phyloP scores from a whole-genome alignment of 2,329 filamentous ascomycete genomes.

The Bipolaris sorokiniana region DNA sequence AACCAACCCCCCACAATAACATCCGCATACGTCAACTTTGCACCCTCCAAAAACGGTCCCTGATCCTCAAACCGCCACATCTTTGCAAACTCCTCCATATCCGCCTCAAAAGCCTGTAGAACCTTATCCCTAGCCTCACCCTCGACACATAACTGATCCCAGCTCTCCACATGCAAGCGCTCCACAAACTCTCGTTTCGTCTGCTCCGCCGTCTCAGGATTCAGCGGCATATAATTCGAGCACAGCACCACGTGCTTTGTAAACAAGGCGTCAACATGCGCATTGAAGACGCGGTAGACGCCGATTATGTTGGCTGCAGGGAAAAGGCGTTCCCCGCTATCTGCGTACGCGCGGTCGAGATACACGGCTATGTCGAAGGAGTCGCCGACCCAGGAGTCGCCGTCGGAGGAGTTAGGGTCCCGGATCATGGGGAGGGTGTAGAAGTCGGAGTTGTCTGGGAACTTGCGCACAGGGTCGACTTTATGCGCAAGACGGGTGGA shows the following conservation, averaged over 20 bases:
- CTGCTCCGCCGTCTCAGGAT: slow-evolving; percentile 55
- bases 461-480: slow-evolving; percentile 59
- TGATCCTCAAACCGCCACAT: slow-evolving; percentile 48
- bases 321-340: slow-evolving; percentile 56
- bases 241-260: slow-evolving; percentile 53
- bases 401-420: slow-evolving; percentile 57
- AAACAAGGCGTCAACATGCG: slow-evolving; percentile 61
- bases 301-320: slow-evolving; percentile 41
- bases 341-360: slow-evolving; percentile 60
- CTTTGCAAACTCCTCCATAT: slow-evolving; percentile 52
- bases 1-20: slow-evolving; percentile 64
- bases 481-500: slow-evolving; percentile 56
- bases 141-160: slow-evolving; percentile 50
- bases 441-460: slow-evolving; percentile 63
- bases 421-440: slow-evolving; percentile 65
- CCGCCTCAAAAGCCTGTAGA: slow-evolving; percentile 49
- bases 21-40: slow-evolving; percentile 59
- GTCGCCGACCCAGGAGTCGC: slow-evolving; percentile 58
- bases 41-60: slow-evolving; percentile 59
- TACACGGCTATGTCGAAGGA: slow-evolving; percentile 70
- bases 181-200: slow-evolving; percentile 57
- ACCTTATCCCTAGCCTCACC: slow-evolving; percentile 51
- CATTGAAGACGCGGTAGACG: slow-evolving; percentile 58
- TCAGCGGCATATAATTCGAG: slow-evolving; percentile 54
- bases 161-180: slow-evolving; percentile 52